These are phyloP conservation scores for Schizonepeta tenuifolia DNA, from an alignment of 257 asterid species.

Conservation along the genomic window DNA sequence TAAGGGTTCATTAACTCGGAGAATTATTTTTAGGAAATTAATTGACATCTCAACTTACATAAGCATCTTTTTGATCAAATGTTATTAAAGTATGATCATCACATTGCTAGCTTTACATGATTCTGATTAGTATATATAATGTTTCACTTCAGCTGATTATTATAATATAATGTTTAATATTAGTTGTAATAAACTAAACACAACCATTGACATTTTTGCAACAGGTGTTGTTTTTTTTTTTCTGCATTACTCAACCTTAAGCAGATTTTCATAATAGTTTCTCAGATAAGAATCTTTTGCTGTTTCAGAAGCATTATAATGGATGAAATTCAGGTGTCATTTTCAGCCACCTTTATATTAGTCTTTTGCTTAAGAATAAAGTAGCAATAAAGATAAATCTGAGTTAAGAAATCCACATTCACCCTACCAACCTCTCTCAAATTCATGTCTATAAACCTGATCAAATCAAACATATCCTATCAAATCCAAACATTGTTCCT, in stretches of 20 bases:
- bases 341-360: constrained; percentile 37
- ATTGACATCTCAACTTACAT: constrained; percentile 11
- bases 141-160: background rate
- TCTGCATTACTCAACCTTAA: constrained; percentile 16
- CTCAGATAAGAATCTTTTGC: constrained; percentile 30
- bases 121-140: constrained; percentile 9
- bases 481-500: background rate
- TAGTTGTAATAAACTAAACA: constrained; percentile 11
- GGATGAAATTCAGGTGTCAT: constrained; percentile 38
- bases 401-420: constrained; percentile 56
- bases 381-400: constrained; percentile 32
- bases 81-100: background rate
- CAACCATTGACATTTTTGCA: constrained; percentile 24
- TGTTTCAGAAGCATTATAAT: constrained; percentile 23
- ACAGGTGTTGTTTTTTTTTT: constrained; percentile 21
- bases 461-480: background rate
- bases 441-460: background rate
- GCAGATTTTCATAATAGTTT: constrained; percentile 16
- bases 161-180: background rate
- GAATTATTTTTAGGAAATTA: background rate
- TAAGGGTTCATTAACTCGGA: background rate
- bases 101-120: background rate
- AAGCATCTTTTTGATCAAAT: background rate
- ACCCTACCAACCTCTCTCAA: constrained; percentile 53
- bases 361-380: constrained; percentile 58